Conservation (phyloP, 257 asterid genomes). For the Salvia hispanica region DNA sequence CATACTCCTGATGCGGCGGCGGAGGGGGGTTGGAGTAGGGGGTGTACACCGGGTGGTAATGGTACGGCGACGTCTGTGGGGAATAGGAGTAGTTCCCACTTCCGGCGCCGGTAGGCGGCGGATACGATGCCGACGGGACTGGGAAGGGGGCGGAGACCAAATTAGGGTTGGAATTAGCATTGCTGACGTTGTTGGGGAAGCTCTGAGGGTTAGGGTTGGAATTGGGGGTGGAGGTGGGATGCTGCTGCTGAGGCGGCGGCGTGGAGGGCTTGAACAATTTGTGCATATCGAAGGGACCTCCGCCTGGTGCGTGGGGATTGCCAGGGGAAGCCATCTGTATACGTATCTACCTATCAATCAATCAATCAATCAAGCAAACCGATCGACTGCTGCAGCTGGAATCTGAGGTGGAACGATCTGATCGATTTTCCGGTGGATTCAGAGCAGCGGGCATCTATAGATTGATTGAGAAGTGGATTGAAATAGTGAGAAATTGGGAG, state of each 20-base stretch:
- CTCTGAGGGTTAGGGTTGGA: conserved; percentile 55
- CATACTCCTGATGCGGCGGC: conserved; percentile 49
- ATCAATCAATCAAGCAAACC: conserved; percentile 8
- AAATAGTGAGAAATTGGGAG: conserved; percentile 11
- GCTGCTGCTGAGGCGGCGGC: conserved; percentile 37
- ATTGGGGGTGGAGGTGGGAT: conserved; percentile 34
- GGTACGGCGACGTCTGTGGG: conserved; percentile 56
- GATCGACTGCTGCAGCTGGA: conserved; percentile 20
- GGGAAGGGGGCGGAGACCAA: conserved; percentile 52
- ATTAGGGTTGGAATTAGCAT: conserved; percentile 43
- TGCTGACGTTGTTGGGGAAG: conserved; percentile 38
- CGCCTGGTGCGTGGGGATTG: conserved; percentile 72
- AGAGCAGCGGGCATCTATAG: conserved; percentile 13
- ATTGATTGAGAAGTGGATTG: conserved; percentile 17
- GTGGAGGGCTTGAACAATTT: conserved; percentile 67
- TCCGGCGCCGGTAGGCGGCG: conserved; percentile 63
- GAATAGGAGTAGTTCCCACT: conserved; percentile 50
- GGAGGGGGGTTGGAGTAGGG: conserved; percentile 41
- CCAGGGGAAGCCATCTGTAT: conserved; percentile 73
- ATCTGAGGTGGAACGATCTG: conserved; percentile 29
- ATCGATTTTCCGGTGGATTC: conserved; percentile 18
- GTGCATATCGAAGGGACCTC: conserved; percentile 74
- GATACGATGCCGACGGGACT: conserved; percentile 77
- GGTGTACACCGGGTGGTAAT: conserved; percentile 49
- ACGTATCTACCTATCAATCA: background rate